Evolutionary conservation across 2,329 filamentous ascomycete genomes (phyloP), one percentile per base, ranked within the genome.

Genomic region (Coniochaeta sp.): DNA sequence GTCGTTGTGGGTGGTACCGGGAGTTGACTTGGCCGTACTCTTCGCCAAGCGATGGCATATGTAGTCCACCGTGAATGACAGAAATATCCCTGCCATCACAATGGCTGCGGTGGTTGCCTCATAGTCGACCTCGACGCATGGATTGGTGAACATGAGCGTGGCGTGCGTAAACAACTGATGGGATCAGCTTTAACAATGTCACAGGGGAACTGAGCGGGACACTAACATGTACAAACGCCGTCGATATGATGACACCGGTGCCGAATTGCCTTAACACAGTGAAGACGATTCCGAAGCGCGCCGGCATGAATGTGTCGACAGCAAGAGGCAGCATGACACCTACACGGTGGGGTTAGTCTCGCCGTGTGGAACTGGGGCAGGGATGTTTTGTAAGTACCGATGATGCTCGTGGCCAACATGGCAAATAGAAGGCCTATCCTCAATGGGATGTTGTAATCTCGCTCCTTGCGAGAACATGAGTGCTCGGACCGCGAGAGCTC

Each of bases 61-160:
- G 58, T 82, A 89, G 61, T 91, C 87, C 31, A 89, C 74, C 1
- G 87, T 59, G 65, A 90, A 91, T 0, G 87, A 85, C 3, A 90
- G 57, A 64, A 90, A 86, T 1, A 89, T 68, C 0, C 87, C 87
- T 0, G 82, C 87, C 81, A 91, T 86, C 46, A 87, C 76, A 35
- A 91, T 81, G 2, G 86, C 82, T 0, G 85, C 79, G 0, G 86
- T 81, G 0, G 83, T 87, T 3, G 73, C 79, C 65, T 91, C 87
- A 59, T 87, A 91, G 5, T 71, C 63, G 3, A 91, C 68, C 7
- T 76, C 74, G 12, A 91, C 67, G 59, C 87, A 91, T 48, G 82
- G 70, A 57, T 87, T 89, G 18, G 65, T 70, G 59, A 91, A 90
- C 83, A 89, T 88, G 26, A 91, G 73, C 7, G 74, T 68, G 1